These are phyloP conservation scores for Talaromyces sp. DNA, from an alignment of 2,329 filamentous ascomycete species.

Conservation along the genomic window DNA sequence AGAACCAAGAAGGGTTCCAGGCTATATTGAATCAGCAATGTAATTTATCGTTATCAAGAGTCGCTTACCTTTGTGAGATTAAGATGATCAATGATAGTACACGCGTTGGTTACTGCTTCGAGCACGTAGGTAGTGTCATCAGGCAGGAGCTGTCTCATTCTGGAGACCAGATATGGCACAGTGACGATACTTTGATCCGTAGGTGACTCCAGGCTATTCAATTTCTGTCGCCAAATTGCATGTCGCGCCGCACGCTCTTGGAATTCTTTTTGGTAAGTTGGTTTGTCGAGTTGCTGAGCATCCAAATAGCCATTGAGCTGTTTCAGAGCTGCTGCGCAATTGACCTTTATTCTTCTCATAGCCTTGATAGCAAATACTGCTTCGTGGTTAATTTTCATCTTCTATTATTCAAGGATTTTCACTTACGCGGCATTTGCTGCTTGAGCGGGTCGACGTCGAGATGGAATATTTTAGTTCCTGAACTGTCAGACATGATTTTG, in stretches of 20 bases:
- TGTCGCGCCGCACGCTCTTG: constrained; percentile 10
- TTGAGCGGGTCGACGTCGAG: constrained; percentile 70
- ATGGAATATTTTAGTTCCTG: constrained; percentile 67
- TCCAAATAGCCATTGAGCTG: constrained; percentile 63
- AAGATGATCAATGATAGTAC: constrained; percentile 27
- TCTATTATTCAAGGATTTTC: too few species aligned
- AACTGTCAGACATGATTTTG: too few species aligned
- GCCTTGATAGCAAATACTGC: constrained; percentile 72
- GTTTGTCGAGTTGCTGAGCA: background rate
- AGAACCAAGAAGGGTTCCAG: constrained; percentile 22
- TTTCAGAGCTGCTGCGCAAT: constrained; percentile 65
- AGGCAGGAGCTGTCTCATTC: constrained; percentile 59
- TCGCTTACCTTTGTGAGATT: constrained; percentile 17
- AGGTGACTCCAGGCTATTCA: constrained; percentile 11
- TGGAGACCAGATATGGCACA: constrained; percentile 57
- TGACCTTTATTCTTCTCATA: constrained; percentile 66
- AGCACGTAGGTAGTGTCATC: constrained; percentile 70
- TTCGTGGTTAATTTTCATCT: too few species aligned
- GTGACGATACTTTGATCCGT: constrained; percentile 33
- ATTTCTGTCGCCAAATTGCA: constrained; percentile 8
- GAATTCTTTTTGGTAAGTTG: constrained; percentile 9
- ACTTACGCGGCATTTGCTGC: constrained; percentile 74
- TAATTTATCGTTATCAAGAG: rapidly evolving
- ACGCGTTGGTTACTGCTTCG: constrained; percentile 74
- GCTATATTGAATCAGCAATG: constrained; percentile 10